Base-by-base conservation (phyloP, 495 filamentous ascomycete genomes). In the Aspergillus carlsbadensis region DNA sequence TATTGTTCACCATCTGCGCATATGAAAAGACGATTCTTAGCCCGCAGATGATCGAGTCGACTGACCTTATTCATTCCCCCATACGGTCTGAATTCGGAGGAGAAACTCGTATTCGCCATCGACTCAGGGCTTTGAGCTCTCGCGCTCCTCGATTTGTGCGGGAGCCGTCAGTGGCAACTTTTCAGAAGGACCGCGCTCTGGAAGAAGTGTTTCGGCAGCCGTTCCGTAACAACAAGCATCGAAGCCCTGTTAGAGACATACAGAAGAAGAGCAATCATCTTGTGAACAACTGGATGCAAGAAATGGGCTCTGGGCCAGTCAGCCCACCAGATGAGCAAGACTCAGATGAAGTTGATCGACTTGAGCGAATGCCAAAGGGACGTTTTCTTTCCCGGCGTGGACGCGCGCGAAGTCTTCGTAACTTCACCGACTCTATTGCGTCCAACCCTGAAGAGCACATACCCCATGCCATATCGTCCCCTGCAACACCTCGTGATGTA, bases 211-310 rank as follows among this genome's bases (percentile, higher is more conserved):
- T 98, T 68, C 81, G 90, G 52, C 73, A 75, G 22, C 82, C 84
- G 8, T 86, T 80, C 54, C 63, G 63, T 18, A 77, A 75, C 41
- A 70, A 73, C 21, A 74, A 71, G 6, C 41, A 72, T 15, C 72
- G 73, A 21, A 65, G 69, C 14, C 83, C 76, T 5, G 77, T 79
- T 7, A 76, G 80, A 48, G 77, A 70, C 43, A 73, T 81, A 36
- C 82, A 87, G 40, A 77, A 83, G 43, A 79, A 82, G 62, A 89
- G 81, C 7, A 84, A 84, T 53, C 89, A 84, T 54, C 87, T 88
- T 10, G 90, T 96, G 57, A 83, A 85, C 14, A 82, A 86, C 44
- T 96, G 91, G 91, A 95, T 96, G 87, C 87, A 92, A 51, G 81
- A 81, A 4, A 79, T 87, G 56, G 81, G 80, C 6, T 82, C 88